Conservation (phyloP, 2,329 filamentous ascomycete species). For the Aspergillus sp. region DNA sequence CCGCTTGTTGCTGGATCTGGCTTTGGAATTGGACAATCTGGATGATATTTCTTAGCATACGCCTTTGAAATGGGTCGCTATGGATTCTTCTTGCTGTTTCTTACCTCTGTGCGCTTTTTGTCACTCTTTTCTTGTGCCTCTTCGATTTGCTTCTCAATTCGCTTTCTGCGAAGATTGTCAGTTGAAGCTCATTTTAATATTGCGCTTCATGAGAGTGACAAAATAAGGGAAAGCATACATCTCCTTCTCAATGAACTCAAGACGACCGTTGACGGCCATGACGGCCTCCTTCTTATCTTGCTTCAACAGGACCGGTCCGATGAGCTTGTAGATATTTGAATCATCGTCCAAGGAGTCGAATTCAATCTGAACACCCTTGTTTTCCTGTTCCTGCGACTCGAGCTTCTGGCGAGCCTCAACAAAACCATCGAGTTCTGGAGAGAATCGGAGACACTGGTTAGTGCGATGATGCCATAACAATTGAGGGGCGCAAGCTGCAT, state of each 20-base stretch:
- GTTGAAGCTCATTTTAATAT: slow-evolving; percentile 1
- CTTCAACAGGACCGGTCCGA: slow-evolving; percentile 88
- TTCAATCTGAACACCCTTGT: slow-evolving; percentile 83
- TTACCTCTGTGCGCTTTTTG: slow-evolving; percentile 60
- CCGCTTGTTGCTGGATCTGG: slow-evolving; percentile 30
- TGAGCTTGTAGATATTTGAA: slow-evolving; percentile 91
- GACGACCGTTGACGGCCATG: slow-evolving; percentile 80
- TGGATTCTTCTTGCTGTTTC: slow-evolving; percentile 9
- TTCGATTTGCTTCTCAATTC: slow-evolving; percentile 62
- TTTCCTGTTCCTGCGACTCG: slow-evolving; percentile 89
- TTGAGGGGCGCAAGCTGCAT: slow-evolving; percentile 11
- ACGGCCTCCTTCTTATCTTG: slow-evolving; percentile 89
- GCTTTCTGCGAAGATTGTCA: slow-evolving; percentile 44
- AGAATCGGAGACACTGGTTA: slow-evolving; percentile 3
- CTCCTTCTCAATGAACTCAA: slow-evolving; percentile 91
- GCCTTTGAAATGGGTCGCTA: neutral
- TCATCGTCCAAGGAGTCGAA: slow-evolving; percentile 74
- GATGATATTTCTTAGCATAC: slow-evolving; percentile 10
- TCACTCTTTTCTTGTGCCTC: slow-evolving; percentile 62
- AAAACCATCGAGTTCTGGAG: slow-evolving; percentile 68
- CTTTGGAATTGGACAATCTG: slow-evolving; percentile 38
- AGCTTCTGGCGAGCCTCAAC: slow-evolving; percentile 83
- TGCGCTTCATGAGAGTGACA: neutral
- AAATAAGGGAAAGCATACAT: slow-evolving; percentile 57
- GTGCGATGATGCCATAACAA: neutral